Evolutionary conservation across 108 stramenopile species (phyloP), one percentile per base, ranked within the genome.

Genomic region (Cyclotella cryptica): DNA sequence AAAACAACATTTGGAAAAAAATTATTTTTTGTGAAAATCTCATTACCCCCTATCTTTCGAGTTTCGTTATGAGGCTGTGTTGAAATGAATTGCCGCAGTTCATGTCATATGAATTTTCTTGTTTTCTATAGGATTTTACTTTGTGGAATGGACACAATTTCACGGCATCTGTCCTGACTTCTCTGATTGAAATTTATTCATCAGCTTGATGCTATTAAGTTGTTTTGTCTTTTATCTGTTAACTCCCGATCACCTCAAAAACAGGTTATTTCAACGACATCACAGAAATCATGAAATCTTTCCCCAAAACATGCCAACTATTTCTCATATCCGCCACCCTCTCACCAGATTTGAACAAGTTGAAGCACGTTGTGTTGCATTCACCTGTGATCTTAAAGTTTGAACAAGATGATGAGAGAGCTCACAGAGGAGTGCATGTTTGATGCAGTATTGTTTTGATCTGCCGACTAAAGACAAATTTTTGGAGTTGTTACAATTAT

Each of bases 301-400:
- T 99, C 27, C 98, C 98, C 24, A 92, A 92, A 51, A 98, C 96
- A 30, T 94, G 89, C 69, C 99, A 99, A 80, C 92, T 94, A n/a
- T 90, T 99, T 53, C 93, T 99, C 59, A 93, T 99, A 92, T 97
- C 97, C 6, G 99, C 99, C 13, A 99, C 99, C 19, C 87, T 99
- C 17, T 92, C 89, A 7, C 85, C 90, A 19, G 98, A 98, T 79
- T 78, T 99, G 41, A 84, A 95, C 57, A 89, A 90, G 42, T 63
- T 99, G 26, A 99, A 98, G 85, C 87, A 90, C 40, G 86, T 99
- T 21, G 93, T 98, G 11, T 75, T 99, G 66, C 89, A 97, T 87
- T 93, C 92, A 18, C 98, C 99, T 0, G 97, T 95, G 14, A 85
- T 98, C 17, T 79, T 99, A 47, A 97, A 94, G 79, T 81, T 99